These are phyloP conservation scores for Setaria viridis DNA, from an alignment of 202 grass and related monocot species.

Conservation along the genomic window DNA sequence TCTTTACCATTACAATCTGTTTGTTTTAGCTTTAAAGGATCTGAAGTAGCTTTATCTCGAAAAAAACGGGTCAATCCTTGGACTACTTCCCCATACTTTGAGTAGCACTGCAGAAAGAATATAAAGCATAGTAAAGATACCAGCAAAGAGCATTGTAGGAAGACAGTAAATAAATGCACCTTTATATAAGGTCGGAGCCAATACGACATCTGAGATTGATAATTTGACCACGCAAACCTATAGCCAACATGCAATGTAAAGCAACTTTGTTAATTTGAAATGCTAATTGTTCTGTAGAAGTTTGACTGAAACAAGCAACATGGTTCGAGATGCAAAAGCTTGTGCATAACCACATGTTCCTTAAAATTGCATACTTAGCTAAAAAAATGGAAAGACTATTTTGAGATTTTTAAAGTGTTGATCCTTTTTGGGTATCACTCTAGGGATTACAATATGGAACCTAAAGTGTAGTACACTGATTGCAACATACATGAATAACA, in stretches of 20 bases:
- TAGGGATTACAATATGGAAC: slow-evolving; percentile 14
- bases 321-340: slow-evolving; percentile 21
- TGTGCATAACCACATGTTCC: slow-evolving; percentile 30
- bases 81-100: slow-evolving; percentile 88
- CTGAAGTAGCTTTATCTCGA: slow-evolving; percentile 68
- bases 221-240: slow-evolving; percentile 81
- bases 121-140: slow-evolving; percentile 33
- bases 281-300: neutral
- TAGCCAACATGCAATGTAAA: slow-evolving; percentile 31
- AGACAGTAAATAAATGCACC: slow-evolving; percentile 50
- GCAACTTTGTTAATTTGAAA: slow-evolving; percentile 36
- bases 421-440: slow-evolving; percentile 14
- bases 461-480: slow-evolving; percentile 19
- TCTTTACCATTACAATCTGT: slow-evolving; percentile 53
- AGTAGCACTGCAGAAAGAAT: slow-evolving; percentile 72
- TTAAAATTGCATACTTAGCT: slow-evolving; percentile 27
- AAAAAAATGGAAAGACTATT: slow-evolving; percentile 21
- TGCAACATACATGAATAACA: slow-evolving; percentile 26
- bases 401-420: slow-evolving; percentile 3
- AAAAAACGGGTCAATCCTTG: slow-evolving; percentile 90
- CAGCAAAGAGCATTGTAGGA: slow-evolving; percentile 38
- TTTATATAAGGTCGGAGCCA: slow-evolving; percentile 92
- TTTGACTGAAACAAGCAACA: slow-evolving; percentile 27
- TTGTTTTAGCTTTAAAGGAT: slow-evolving; percentile 58
- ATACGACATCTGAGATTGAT: slow-evolving; percentile 90